Base-by-base conservation (phyloP, 2,329 filamentous ascomycete species). In the Delphinella strobiligena region DNA sequence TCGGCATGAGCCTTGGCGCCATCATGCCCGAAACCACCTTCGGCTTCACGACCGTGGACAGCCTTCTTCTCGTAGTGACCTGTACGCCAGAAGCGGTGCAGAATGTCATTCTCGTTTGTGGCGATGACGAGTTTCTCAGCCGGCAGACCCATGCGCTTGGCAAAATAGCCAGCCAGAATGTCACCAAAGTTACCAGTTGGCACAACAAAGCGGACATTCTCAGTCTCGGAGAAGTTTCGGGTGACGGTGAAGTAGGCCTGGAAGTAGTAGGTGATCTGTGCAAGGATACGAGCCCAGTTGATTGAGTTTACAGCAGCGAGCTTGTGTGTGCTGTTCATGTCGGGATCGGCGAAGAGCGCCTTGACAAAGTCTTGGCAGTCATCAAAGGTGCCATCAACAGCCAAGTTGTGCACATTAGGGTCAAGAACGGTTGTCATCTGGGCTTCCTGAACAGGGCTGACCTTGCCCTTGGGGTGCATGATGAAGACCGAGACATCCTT, bases 301-400 rank as follows among this genome's bases (percentile, higher is more conserved):
- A 96, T 96, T 34, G 83, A 91, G 69, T 96, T 96, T 50, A 96
- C 86, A 32, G 91, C 89, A 31, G 83, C 89, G 32, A 96, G 80
- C 50, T 85, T 86, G 55, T 89, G 76, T 2, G 75, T 78, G 50
- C 73, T 67, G 69, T 96, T 96, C 58, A 84, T 82, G 40, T 87
- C 78, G 2, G 80, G 69, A 53, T 98, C 89, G 47, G 78, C 80
- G 57, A 96, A 95, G 36, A 98, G 73, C 1, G 83, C 80, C 66
- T 98, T 96, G 58, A 98, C 82, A 42, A 91, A 93, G 61, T 94
- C 87, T 75, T 95, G 89, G 63, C 91, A 96, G 58, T 96, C 87
- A 55, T 96, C 89, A 58, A 96, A 96, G 0, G 86, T 93, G 42
- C 89, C 91, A 36, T 82, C 78, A 10, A 96, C 82, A 38, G 84